These are phyloP conservation scores for Murraya koenigii DNA, from an alignment of 345 rosid species.

Conservation along the genomic window DNA sequence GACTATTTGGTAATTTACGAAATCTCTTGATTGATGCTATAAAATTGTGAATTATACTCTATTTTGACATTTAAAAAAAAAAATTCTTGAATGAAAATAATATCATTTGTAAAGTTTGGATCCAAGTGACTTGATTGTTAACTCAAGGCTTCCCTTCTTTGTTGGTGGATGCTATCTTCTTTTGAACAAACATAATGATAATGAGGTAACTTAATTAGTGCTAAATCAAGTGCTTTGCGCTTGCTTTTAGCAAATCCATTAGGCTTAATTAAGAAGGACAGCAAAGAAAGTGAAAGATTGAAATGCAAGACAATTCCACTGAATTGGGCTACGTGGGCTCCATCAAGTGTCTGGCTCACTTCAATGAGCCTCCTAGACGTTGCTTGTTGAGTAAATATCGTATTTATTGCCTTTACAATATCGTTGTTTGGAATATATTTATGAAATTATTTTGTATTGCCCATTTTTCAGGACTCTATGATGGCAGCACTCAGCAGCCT, in stretches of 20 bases:
- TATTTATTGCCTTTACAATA: not conserved
- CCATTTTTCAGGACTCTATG: slow-evolving; percentile 3
- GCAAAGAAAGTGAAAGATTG: slow-evolving; percentile 4
- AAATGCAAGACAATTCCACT: not conserved
- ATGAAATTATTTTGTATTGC: not conserved
- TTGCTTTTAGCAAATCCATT: not conserved
- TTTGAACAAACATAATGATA: not conserved
- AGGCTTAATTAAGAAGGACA: not conserved
- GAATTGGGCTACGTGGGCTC: not conserved
- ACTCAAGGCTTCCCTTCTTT: not conserved
- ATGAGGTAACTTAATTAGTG: not conserved
- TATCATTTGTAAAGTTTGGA: not conserved
- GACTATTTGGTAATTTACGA: no score
- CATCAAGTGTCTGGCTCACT: not conserved
- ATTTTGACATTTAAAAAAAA: no score
- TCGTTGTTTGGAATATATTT: not conserved
- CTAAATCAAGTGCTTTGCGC: not conserved
- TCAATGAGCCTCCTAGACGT: not conserved
- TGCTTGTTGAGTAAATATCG: not conserved
- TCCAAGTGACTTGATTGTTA: not conserved
- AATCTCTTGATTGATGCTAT: no score
- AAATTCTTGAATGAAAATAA: no score
- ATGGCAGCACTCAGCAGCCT: slow-evolving; percentile 2
- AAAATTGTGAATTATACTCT: no score
- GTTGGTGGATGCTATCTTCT: not conserved